A percentile compares a stretch with the other conserved stretches of the same genome.
Conservation (phyloP, 805 yeast genomes). For the Candida railenensis region DNA sequence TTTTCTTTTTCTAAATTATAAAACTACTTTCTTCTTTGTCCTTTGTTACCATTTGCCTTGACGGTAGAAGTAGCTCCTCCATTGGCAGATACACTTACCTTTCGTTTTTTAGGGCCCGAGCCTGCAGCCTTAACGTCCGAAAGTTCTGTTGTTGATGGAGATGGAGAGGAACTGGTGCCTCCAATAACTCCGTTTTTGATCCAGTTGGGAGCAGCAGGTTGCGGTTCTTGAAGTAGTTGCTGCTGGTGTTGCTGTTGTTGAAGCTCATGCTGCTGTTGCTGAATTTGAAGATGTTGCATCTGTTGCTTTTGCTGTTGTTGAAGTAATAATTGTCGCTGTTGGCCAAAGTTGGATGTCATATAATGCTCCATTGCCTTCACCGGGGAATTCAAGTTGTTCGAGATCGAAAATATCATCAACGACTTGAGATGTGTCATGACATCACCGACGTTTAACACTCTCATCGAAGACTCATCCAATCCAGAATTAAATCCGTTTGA, state of each 20-base stretch:
- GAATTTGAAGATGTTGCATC: neutral
- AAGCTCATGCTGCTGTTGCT: neutral
- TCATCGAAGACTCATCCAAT: conserved; percentile 60
- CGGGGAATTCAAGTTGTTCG: conserved; percentile 51
- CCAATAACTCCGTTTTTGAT: neutral
- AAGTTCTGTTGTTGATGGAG: neutral
- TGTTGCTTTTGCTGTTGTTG: conserved; percentile 9
- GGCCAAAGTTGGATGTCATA: conserved; percentile 23
- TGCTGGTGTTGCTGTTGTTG: conserved; percentile 1
- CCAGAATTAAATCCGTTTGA: conserved; percentile 57
- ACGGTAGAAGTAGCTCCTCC: neutral
- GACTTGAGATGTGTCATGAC: conserved; percentile 72
- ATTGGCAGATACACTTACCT: conserved; percentile 9
- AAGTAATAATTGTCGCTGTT: conserved; percentile 13
- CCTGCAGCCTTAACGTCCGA: neutral
- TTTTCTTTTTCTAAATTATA: neutral
- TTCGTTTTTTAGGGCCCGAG: conserved; percentile 10
- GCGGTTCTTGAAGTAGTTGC: neutral
- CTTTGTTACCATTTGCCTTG: conserved; percentile 1
- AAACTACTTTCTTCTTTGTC: conserved; percentile 1
- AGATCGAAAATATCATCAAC: conserved; percentile 56
- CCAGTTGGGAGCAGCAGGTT: neutral
- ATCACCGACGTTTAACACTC: conserved; percentile 73
- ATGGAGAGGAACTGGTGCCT: neutral
- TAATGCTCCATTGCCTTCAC: conserved; percentile 50